phyloP scores from a whole-genome alignment of 768 basidiomycete species.

The Russula vinacea region DNA sequence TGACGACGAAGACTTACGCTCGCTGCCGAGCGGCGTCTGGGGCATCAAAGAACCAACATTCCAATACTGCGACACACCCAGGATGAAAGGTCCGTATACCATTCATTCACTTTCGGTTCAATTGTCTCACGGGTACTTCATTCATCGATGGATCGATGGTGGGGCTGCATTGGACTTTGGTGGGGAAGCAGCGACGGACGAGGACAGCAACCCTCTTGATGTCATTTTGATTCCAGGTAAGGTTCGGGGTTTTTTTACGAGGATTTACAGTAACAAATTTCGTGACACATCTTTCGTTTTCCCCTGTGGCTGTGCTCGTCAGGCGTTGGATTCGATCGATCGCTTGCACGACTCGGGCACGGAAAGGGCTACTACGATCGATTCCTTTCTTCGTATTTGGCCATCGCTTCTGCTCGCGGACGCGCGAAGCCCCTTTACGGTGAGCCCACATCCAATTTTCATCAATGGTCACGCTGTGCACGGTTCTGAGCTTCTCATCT shows the following conservation, averaged over 20 bases:
- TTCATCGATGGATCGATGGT: neutral
- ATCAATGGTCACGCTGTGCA: neutral
- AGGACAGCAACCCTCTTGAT: neutral
- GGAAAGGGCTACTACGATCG: constrained; percentile 83
- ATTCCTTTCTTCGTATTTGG: constrained; percentile 57
- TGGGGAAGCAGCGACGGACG: constrained; percentile 10
- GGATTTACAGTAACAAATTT: no score
- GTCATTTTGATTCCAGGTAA: constrained; percentile 26
- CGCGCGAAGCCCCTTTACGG: constrained; percentile 56
- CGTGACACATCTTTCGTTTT: no score
- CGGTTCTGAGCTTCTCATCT: neutral
- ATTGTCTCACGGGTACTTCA: neutral
- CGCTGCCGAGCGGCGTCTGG: constrained; percentile 63
- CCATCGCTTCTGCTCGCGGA: constrained; percentile 34
- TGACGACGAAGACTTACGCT: constrained; percentile 52
- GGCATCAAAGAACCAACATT: constrained; percentile 67
- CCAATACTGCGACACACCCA: constrained; percentile 43
- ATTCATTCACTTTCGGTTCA: neutral
- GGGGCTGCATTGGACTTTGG: neutral
- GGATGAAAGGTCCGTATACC: constrained; percentile 50
- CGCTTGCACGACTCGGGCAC: constrained; percentile 68
- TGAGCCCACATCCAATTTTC: constrained; percentile 34
- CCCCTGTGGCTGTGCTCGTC: no score
- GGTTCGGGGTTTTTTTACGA: neutral
- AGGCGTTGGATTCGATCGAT: constrained; percentile 76